Percentiles rank a stretch among this genome's conserved stretches.
Evolutionary conservation across 176 grass and related monocot genomes (phyloP).

Genomic region (Avena insularis): DNA sequence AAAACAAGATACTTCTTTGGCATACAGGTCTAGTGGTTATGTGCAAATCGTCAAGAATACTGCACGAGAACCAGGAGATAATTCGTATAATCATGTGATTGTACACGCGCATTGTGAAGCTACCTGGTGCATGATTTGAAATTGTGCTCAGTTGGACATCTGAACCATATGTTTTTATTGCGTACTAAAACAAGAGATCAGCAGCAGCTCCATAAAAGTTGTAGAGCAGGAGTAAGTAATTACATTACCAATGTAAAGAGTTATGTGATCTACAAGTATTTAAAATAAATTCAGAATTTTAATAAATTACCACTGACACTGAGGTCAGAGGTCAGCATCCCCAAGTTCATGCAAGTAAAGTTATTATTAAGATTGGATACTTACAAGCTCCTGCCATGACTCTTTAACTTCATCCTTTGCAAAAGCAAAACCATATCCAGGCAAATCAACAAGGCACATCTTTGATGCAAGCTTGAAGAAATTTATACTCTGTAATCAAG

Average conservation of each 20-base stretch:
- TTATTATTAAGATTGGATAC: conserved; percentile 43
- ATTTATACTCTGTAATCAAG: conserved; percentile 77
- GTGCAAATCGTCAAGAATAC: background rate
- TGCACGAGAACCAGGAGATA: background rate
- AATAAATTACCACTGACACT: background rate
- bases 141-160: conserved; percentile 2
- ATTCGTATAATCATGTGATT: background rate
- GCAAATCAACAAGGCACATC: conserved; percentile 85
- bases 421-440: conserved; percentile 99
- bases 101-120: background rate
- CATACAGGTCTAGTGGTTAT: background rate
- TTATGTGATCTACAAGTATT: background rate
- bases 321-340: background rate
- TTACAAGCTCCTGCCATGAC: conserved; percentile 96
- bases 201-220: background rate
- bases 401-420: conserved; percentile 99
- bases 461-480: conserved; percentile 92
- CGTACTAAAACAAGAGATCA: background rate
- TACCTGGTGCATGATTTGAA: conserved; percentile 10
- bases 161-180: background rate
- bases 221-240: background rate
- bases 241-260: background rate
- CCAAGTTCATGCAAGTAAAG: background rate
- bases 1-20: conserved; percentile 1
- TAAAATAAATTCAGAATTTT: background rate